These are phyloP conservation scores for Solanum sitiens DNA, from an alignment of 257 asterid species.

Conservation along the genomic window DNA sequence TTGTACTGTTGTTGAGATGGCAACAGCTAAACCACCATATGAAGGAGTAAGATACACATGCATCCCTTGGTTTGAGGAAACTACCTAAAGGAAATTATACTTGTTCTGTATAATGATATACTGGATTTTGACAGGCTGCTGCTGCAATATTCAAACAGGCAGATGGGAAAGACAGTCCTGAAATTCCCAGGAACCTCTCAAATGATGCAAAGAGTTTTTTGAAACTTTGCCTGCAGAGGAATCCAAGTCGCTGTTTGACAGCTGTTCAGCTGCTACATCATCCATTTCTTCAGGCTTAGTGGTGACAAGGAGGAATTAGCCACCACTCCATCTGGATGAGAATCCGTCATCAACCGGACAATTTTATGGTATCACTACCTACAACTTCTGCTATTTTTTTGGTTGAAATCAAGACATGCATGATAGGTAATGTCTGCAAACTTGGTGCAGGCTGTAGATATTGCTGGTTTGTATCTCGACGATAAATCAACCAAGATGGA, in stretches of 20 bases:
- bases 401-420: background rate
- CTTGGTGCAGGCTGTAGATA: background rate
- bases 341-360: background rate
- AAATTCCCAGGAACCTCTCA: slow-evolving; percentile 45
- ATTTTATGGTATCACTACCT: background rate
- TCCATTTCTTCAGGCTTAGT: slow-evolving; percentile 24
- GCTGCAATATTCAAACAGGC: slow-evolving; percentile 42
- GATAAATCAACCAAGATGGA: background rate
- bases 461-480: background rate
- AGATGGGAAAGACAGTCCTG: slow-evolving; percentile 49
- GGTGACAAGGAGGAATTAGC: background rate
- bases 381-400: no score
- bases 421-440: background rate
- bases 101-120: background rate
- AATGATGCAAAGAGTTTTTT: slow-evolving; percentile 44
- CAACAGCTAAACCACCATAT: slow-evolving; percentile 57
- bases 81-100: background rate
- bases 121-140: slow-evolving; percentile 22
- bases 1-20: slow-evolving; percentile 69
- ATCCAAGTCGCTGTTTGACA: slow-evolving; percentile 45
- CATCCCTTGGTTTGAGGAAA: background rate
- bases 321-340: background rate
- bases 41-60: slow-evolving; percentile 35
- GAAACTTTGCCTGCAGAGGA: slow-evolving; percentile 45
- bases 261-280: slow-evolving; percentile 48